These are phyloP conservation scores for Oidiodendron maius DNA, from an alignment of 495 filamentous ascomycete genomes.

Conservation along the genomic window DNA sequence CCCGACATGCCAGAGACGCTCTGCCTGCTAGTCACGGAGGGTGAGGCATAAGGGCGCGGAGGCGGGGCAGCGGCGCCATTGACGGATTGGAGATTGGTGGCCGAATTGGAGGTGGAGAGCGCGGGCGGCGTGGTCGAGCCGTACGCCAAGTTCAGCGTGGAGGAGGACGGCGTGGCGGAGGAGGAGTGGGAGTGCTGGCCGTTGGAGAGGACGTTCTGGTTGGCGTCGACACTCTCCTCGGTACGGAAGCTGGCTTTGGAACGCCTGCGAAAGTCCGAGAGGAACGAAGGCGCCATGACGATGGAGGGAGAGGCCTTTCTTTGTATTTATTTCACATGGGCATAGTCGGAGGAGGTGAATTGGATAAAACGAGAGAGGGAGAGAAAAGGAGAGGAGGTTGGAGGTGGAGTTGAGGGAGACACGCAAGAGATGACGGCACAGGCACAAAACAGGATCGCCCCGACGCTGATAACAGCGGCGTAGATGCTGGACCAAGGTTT, in stretches of 20 bases:
- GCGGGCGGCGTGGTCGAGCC: slow-evolving; percentile 46
- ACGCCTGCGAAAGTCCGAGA: slow-evolving; percentile 71
- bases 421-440: too few species aligned
- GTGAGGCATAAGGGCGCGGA: slow-evolving; percentile 36
- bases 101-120: slow-evolving; percentile 33
- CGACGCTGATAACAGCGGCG: too few species aligned
- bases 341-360: neutral
- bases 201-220: slow-evolving; percentile 43
- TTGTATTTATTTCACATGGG: neutral
- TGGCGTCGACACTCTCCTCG: slow-evolving; percentile 49
- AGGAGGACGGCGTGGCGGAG: too few species aligned
- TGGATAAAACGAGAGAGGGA: neutral
- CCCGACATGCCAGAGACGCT: slow-evolving; percentile 49
- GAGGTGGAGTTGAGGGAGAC: neutral
- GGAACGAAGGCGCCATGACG: slow-evolving; percentile 53
- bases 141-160: slow-evolving; percentile 55
- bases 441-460: too few species aligned
- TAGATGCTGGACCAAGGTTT: too few species aligned
- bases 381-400: neutral
- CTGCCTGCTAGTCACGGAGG: slow-evolving; percentile 41
- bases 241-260: slow-evolving; percentile 61
- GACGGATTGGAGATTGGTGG: slow-evolving; percentile 47
- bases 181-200: too few species aligned
- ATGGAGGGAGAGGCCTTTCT: too few species aligned
- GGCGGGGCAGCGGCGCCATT: slow-evolving; percentile 29